Evolutionary conservation across 2,329 filamentous ascomycete species (phyloP).

Genomic region (Westerdykella sp.): DNA sequence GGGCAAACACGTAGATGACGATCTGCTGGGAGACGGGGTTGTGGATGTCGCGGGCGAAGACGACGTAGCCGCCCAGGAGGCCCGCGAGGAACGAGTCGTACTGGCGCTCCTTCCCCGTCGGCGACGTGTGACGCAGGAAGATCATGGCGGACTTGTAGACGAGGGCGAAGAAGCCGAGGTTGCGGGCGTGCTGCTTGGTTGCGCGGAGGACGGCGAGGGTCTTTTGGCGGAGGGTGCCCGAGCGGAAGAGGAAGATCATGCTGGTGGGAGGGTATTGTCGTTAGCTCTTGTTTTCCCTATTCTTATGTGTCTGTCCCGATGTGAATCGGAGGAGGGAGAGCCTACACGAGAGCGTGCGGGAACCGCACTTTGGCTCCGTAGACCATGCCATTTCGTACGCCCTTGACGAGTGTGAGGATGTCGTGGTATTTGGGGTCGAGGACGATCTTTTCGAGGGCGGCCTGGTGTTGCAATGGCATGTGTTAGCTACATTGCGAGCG

Average conservation of each 20-base stretch:
- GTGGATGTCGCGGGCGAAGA: conserved; percentile 77
- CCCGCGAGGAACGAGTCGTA: conserved; percentile 85
- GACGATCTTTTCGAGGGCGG: conserved; percentile 65
- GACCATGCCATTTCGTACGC: conserved; percentile 90
- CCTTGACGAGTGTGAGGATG: conserved; percentile 79
- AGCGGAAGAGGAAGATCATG: conserved; percentile 96
- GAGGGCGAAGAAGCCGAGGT: conserved; percentile 83
- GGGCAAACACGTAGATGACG: conserved; percentile 94
- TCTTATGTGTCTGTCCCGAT: no score
- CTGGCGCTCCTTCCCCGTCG: conserved; percentile 54
- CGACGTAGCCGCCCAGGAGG: conserved; percentile 80
- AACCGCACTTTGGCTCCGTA: conserved; percentile 98
- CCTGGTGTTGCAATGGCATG: conserved; percentile 41
- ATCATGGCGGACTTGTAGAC: conserved; percentile 85
- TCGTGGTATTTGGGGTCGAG: conserved; percentile 82
- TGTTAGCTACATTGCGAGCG: not conserved
- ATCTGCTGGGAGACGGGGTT: conserved; percentile 92
- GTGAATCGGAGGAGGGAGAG: conserved; percentile 1
- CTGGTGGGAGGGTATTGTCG: conserved; percentile 37
- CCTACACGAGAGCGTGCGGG: conserved; percentile 85
- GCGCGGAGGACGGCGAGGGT: conserved; percentile 70
- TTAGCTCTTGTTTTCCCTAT: conserved; percentile 2
- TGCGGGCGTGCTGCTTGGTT: conserved; percentile 82
- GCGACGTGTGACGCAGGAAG: conserved; percentile 55
- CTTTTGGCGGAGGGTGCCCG: conserved; percentile 79